Evolutionary conservation across 2,329 filamentous ascomycete genomes (phyloP).

Genomic region (Hymenoscyphus fructigenus): DNA sequence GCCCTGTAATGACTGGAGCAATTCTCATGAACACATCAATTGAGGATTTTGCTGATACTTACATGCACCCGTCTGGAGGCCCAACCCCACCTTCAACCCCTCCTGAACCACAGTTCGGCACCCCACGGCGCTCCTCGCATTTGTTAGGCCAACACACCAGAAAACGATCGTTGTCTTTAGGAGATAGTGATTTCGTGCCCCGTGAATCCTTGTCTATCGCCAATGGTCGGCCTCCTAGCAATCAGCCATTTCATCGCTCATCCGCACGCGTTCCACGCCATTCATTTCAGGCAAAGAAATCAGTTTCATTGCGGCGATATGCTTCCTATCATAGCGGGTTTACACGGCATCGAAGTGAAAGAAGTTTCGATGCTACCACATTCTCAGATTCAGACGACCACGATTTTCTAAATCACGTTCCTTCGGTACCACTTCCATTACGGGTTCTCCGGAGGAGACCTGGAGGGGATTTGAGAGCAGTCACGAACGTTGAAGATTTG

Average conservation of each 20-base stretch:
- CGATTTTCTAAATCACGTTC: constrained; percentile 45
- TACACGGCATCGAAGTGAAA: constrained; percentile 49
- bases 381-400: constrained; percentile 56
- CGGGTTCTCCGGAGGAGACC: constrained; percentile 69
- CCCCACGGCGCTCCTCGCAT: constrained; percentile 55
- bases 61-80: constrained; percentile 49
- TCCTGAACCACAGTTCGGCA: constrained; percentile 46
- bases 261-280: constrained; percentile 23
- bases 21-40: constrained; percentile 45
- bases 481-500: constrained; percentile 62
- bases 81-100: constrained; percentile 63
- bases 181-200: constrained; percentile 32
- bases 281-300: constrained; percentile 48
- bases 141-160: constrained; percentile 47
- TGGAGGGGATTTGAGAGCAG: constrained; percentile 72
- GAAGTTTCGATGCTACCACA: constrained; percentile 62
- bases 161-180: constrained; percentile 37
- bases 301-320: constrained; percentile 53
- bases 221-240: constrained; percentile 27
- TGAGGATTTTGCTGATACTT: constrained; percentile 54
- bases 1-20: constrained; percentile 50
- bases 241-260: constrained; percentile 24
- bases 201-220: constrained; percentile 28
- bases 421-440: constrained; percentile 51
- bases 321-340: constrained; percentile 61